Conservation (phyloP, 2,329 filamentous ascomycete species). For the Clarireedia sp. region DNA sequence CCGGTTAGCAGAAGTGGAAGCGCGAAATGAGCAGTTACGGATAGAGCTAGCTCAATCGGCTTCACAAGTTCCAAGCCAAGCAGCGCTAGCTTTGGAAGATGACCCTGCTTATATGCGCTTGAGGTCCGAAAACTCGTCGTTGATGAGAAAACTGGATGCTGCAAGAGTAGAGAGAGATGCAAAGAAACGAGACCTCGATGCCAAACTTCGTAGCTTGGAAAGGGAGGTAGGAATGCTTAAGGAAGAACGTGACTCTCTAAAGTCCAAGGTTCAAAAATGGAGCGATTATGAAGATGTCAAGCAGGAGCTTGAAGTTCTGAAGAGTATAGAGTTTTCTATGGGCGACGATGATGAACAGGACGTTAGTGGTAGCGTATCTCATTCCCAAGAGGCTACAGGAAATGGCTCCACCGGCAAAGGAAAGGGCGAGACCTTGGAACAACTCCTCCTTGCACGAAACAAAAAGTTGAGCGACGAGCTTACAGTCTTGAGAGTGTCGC, state of each 20-base stretch:
- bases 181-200: conserved; percentile 68
- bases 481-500: conserved; percentile 84
- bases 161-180: conserved; percentile 76
- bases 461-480: conserved; percentile 95
- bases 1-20: conserved; percentile 82
- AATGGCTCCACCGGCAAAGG: conserved; percentile 46
- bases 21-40: conserved; percentile 86
- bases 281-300: conserved; percentile 94
- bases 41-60: conserved; percentile 85
- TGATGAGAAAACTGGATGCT: conserved; percentile 81
- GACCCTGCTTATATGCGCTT: conserved; percentile 83
- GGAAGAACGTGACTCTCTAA: conserved; percentile 73
- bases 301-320: conserved; percentile 90
- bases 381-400: conserved; percentile 24
- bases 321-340: conserved; percentile 94
- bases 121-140: conserved; percentile 84
- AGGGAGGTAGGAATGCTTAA: conserved; percentile 67
- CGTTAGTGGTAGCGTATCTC: conserved; percentile 30
- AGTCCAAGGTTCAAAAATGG: conserved; percentile 77
- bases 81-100: conserved; percentile 64
- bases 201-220: conserved; percentile 69
- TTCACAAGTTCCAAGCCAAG: conserved; percentile 58
- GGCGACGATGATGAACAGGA: conserved; percentile 69
- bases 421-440: conserved; percentile 78
- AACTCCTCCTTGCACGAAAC: conserved; percentile 83